Conservation (phyloP, 2,329 filamentous ascomycete genomes). For the Apiospora sp. region DNA sequence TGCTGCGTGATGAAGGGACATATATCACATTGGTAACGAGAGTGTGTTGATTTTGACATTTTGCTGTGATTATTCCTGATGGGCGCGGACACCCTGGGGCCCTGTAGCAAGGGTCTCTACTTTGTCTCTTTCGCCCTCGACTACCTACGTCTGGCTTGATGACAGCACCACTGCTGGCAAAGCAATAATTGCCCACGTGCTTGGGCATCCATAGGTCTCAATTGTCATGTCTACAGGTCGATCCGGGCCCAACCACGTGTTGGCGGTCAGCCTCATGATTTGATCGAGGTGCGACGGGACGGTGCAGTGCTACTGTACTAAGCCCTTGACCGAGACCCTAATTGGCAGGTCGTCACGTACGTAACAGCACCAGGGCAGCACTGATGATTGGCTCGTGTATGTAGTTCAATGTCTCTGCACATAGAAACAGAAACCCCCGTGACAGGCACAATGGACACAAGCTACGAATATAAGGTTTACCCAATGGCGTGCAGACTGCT, state of each 20-base stretch:
- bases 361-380: not conserved
- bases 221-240: not conserved
- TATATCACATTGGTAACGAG: not conserved
- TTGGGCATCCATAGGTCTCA: not conserved
- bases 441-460: not conserved
- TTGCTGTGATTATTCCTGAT: not conserved
- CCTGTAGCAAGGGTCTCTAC: not conserved
- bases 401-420: not conserved
- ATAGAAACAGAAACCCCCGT: not conserved
- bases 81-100: not conserved
- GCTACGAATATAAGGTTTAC: constrained; percentile 5
- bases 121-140: not conserved
- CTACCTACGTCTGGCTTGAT: not conserved
- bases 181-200: not conserved
- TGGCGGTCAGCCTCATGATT: not conserved
- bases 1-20: not conserved
- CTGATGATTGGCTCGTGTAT: not conserved
- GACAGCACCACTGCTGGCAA: not conserved
- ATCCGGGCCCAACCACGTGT: not conserved
- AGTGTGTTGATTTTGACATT: not conserved
- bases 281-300: not conserved
- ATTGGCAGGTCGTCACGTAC: not conserved
- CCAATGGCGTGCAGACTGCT: not conserved
- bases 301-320: not conserved
- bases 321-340: not conserved